A percentile compares a stretch with the other conserved stretches of the same genome.
phyloP scores from a whole-genome alignment of 306 rosid species.

The Amphicarpaea edgeworthii region DNA sequence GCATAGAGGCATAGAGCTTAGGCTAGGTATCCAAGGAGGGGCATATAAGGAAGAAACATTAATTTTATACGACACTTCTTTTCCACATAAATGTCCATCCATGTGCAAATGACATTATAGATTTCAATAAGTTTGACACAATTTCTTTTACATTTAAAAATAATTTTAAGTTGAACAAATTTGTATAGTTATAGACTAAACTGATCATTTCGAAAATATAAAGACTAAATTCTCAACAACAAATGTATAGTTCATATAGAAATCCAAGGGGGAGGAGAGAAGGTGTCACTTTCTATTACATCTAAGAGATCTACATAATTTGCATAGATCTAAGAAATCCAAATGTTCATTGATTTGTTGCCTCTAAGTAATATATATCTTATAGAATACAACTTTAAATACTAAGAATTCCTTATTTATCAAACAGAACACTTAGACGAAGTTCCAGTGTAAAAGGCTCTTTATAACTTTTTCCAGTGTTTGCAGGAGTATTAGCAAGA shows the following conservation, averaged over 20 bases:
- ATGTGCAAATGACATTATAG: not conserved
- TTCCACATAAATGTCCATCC: not conserved
- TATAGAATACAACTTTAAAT: conserved; percentile 11
- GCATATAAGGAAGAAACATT: not conserved
- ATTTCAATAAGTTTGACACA: not conserved
- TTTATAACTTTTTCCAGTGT: conserved; percentile 12
- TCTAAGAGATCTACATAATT: too few species aligned
- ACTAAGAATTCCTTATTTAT: conserved; percentile 41
- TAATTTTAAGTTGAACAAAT: too few species aligned
- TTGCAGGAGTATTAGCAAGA: not conserved
- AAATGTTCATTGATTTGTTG: not conserved
- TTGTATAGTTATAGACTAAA: too few species aligned
- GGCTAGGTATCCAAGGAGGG: conserved; percentile 1
- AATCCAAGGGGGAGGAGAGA: too few species aligned
- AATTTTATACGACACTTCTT: not conserved
- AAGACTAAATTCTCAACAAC: too few species aligned
- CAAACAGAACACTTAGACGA: conserved; percentile 31
- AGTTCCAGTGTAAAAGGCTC: conserved; percentile 34
- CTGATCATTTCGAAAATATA: too few species aligned
- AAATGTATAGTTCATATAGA: too few species aligned
- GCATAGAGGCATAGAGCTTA: conserved; percentile 1
- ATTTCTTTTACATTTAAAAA: too few species aligned
- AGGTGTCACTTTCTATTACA: too few species aligned
- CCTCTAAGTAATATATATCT: conserved; percentile 17
- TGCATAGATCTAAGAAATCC: too few species aligned